phyloP scores from a whole-genome alignment of 352 stramenopile species.

The Globisporangium takayamanum region DNA sequence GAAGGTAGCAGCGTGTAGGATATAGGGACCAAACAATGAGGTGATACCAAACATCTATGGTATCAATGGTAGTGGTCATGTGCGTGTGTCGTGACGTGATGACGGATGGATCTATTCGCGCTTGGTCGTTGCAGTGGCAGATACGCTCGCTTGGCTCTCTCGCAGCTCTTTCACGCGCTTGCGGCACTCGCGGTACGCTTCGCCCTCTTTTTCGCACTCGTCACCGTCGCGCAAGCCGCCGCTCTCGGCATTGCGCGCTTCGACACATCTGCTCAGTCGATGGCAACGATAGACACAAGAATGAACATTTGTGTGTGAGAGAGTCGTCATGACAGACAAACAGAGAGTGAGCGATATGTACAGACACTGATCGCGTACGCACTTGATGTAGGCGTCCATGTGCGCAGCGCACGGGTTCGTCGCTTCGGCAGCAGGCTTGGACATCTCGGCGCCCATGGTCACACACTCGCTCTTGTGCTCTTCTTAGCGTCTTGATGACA shows the following conservation, averaged over 20 bases:
- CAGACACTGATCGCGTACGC: conserved; percentile 17
- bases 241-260: conserved; percentile 45
- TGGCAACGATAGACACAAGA: not conserved
- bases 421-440: conserved; percentile 26
- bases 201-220: conserved; percentile 58
- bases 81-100: not conserved
- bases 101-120: not conserved
- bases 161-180: conserved; percentile 35
- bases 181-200: conserved; percentile 59
- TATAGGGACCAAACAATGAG: too few species aligned
- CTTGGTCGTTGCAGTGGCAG: not conserved
- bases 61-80: not conserved
- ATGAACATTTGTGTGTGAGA: not conserved
- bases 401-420: conserved; percentile 44
- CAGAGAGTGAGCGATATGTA: not conserved
- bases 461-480: too few species aligned
- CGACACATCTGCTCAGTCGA: conserved; percentile 37
- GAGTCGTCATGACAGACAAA: too few species aligned
- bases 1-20: too few species aligned
- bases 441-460: conserved; percentile 55
- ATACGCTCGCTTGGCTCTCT: conserved; percentile 15
- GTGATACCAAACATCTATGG: not conserved
- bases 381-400: conserved; percentile 78
- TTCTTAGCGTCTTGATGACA: not conserved
- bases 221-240: conserved; percentile 63